These are phyloP conservation scores for Lepidium sativum DNA, from an alignment of 345 rosid species.

Conservation along the genomic window DNA sequence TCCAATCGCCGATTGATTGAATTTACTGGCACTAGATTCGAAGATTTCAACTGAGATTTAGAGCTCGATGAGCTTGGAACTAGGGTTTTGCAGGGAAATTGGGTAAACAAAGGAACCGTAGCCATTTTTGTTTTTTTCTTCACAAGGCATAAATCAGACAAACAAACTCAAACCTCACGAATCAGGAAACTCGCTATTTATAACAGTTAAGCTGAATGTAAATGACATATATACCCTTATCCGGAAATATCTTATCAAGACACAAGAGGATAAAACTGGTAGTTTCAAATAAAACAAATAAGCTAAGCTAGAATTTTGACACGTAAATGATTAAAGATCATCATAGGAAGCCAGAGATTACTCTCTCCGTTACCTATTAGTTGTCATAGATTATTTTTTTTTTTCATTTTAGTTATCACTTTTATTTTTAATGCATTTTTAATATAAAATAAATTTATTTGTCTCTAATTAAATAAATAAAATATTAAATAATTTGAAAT, in stretches of 20 bases:
- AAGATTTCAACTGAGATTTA: constrained; percentile 14
- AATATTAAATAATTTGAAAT: too few relatives aligned
- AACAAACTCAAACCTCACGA: not conserved
- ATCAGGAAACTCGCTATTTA: not conserved
- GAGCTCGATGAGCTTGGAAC: not conserved
- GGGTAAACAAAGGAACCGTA: constrained; percentile 34
- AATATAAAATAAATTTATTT: too few relatives aligned
- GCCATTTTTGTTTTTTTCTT: constrained; percentile 35
- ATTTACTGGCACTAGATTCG: not conserved
- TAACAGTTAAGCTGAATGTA: not conserved
- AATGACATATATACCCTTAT: constrained; percentile 11
- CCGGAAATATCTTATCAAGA: too few relatives aligned
- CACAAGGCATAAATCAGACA: not conserved
- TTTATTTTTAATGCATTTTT: too few relatives aligned
- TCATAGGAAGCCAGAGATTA: constrained; percentile 10
- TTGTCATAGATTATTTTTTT: too few relatives aligned
- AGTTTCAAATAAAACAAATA: not conserved
- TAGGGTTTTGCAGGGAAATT: constrained; percentile 37
- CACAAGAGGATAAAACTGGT: not conserved
- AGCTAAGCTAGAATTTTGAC: not conserved
- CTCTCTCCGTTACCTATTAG: too few relatives aligned
- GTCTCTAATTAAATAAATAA: too few relatives aligned
- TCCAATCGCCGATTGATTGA: constrained; percentile 5
- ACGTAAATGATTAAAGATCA: constrained; percentile 9
- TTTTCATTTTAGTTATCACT: too few relatives aligned